A percentile compares a stretch with the other conserved stretches of the same genome.
These are phyloP conservation scores for Oryza australiensis DNA, from an alignment of 176 grass and related monocot genomes.

Conservation along the genomic window DNA sequence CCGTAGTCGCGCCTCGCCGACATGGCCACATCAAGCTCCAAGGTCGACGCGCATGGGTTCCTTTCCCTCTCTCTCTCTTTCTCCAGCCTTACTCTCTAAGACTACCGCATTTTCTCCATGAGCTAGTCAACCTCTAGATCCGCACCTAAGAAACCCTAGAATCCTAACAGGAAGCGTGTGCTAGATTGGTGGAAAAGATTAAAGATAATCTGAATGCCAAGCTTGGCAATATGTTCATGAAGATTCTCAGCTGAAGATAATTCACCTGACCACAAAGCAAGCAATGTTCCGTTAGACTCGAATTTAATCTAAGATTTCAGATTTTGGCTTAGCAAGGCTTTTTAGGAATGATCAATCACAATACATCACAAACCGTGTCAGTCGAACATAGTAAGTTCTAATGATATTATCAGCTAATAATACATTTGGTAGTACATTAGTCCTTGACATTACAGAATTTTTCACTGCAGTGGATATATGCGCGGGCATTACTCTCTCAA, in stretches of 20 bases:
- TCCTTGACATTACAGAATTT: neutral
- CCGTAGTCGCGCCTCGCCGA: too few species aligned
- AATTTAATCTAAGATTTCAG: slow-evolving; percentile 71
- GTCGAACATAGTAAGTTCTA: slow-evolving; percentile 69
- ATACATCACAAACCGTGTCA: slow-evolving; percentile 56
- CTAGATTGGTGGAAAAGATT: slow-evolving; percentile 58
- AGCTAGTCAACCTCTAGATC: too few species aligned
- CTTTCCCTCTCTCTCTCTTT: too few species aligned
- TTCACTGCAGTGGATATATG: slow-evolving; percentile 54
- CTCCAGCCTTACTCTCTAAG: too few species aligned
- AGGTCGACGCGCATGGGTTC: too few species aligned
- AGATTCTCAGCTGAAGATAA: slow-evolving; percentile 77
- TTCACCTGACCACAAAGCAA: slow-evolving; percentile 60
- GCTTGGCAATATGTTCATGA: slow-evolving; percentile 83
- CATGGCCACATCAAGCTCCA: too few species aligned
- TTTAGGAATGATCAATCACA: slow-evolving; percentile 57
- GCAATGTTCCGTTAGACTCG: slow-evolving; percentile 50
- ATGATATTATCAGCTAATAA: slow-evolving; percentile 20
- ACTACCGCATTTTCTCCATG: too few species aligned
- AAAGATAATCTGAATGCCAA: slow-evolving; percentile 60
- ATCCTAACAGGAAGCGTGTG: slow-evolving; percentile 28
- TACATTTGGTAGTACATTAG: neutral
- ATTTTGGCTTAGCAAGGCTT: slow-evolving; percentile 73
- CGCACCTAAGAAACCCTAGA: too few species aligned
- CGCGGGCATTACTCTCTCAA: slow-evolving; percentile 69